phyloP scores from a whole-genome alignment of 208 protist species.

The Vickermania spadyakhi region DNA sequence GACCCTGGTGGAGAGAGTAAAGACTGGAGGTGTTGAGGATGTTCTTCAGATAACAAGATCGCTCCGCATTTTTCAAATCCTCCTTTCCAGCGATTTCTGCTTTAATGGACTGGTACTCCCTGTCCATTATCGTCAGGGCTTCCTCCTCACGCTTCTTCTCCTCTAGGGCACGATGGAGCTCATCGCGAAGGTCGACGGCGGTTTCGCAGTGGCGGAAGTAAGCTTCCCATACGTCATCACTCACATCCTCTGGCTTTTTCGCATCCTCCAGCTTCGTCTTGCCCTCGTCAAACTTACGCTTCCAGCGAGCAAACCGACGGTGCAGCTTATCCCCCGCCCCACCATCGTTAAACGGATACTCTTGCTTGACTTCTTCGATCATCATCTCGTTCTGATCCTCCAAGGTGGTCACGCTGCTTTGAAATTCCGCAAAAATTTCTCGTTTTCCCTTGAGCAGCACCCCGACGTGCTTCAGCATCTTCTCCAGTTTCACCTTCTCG shows the following conservation, averaged over 20 bases:
- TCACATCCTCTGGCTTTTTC: slow-evolving; percentile 22
- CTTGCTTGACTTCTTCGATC: slow-evolving; percentile 14
- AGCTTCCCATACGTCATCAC: slow-evolving; percentile 34
- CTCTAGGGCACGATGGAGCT: slow-evolving; percentile 15
- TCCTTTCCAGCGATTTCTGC: slow-evolving; percentile 16
- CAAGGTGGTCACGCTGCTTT: slow-evolving; percentile 18
- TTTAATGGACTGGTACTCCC: slow-evolving; percentile 11
- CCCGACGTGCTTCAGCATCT: slow-evolving; percentile 16
- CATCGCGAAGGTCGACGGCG: slow-evolving; percentile 22
- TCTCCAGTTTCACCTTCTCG: slow-evolving; percentile 15
- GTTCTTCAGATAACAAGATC: slow-evolving; percentile 14
- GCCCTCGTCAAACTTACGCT: slow-evolving; percentile 47
- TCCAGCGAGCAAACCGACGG: slow-evolving; percentile 62
- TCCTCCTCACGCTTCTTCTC: slow-evolving; percentile 16
- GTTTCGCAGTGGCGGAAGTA: slow-evolving; percentile 47
- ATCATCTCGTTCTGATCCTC: slow-evolving; percentile 29
- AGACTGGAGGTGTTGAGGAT: slow-evolving; percentile 64
- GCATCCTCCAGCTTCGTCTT: slow-evolving; percentile 20
- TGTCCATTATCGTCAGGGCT: slow-evolving; percentile 14
- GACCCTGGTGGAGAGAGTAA: slow-evolving; percentile 82
- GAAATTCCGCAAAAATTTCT: slow-evolving; percentile 14
- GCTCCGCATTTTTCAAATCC: slow-evolving; percentile 12
- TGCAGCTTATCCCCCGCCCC: slow-evolving; percentile 54
- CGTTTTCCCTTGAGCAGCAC: slow-evolving; percentile 23
- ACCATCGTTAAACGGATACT: slow-evolving; percentile 50